Percentiles rank a stretch among this genome's conserved stretches.
These are phyloP conservation scores for Chenopodium formosanum DNA, from an alignment of 148 eudicot genomes.

Conservation along the genomic window DNA sequence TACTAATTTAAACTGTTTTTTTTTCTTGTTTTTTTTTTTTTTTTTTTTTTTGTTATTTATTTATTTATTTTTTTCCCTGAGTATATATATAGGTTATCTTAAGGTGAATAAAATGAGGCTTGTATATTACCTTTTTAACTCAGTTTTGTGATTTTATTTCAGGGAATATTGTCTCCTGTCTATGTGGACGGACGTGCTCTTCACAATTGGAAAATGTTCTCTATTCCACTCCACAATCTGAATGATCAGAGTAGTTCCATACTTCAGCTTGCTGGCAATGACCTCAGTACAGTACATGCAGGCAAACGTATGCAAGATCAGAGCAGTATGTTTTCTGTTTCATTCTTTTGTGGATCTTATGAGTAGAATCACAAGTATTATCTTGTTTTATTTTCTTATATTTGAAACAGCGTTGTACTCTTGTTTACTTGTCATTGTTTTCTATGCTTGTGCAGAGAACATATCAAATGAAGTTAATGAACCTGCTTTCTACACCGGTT, in stretches of 20 bases:
- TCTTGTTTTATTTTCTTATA: slow-evolving; percentile 1
- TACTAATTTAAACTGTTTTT: too few relatives aligned
- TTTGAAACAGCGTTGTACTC: neutral
- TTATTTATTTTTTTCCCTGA: too few relatives aligned
- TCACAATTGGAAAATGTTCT: slow-evolving; percentile 72
- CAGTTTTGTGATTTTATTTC: slow-evolving; percentile 22
- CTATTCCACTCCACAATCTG: slow-evolving; percentile 55
- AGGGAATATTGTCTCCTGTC: slow-evolving; percentile 88
- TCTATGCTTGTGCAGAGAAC: slow-evolving; percentile 35
- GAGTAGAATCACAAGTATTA: neutral
- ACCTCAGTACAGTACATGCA: slow-evolving; percentile 27
- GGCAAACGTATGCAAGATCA: slow-evolving; percentile 32
- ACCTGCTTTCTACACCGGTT: slow-evolving; percentile 77
- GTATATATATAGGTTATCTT: too few relatives aligned
- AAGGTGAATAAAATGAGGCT: too few relatives aligned
- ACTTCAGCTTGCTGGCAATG: slow-evolving; percentile 29
- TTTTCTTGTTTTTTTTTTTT: too few relatives aligned
- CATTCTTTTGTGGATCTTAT: neutral
- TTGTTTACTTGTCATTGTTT: slow-evolving; percentile 5
- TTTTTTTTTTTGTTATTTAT: too few relatives aligned
- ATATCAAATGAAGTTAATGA: slow-evolving; percentile 56
- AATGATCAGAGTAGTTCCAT: slow-evolving; percentile 39
- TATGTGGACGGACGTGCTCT: slow-evolving; percentile 54
- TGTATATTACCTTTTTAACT: neutral
- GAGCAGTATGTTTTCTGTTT: slow-evolving; percentile 31